A percentile compares a stretch with the other conserved stretches of the same genome.
These are phyloP conservation scores for Westerdykella aurantiaca DNA, from an alignment of 2,329 filamentous ascomycete genomes.

Conservation along the genomic window DNA sequence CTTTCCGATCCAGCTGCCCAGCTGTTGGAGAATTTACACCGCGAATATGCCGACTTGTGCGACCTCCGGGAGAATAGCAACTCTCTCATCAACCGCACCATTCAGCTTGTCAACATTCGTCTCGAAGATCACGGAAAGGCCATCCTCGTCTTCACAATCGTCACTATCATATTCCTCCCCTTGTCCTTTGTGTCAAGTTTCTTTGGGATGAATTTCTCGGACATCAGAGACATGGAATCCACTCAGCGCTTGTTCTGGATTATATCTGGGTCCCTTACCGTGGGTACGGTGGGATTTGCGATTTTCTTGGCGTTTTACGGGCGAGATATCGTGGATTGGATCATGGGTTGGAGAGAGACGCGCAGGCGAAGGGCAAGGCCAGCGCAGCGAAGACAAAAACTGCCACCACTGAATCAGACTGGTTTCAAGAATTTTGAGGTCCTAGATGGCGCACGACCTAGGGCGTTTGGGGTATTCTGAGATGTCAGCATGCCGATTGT, in stretches of 20 bases:
- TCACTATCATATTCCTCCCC: conserved; percentile 42
- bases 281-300: conserved; percentile 34
- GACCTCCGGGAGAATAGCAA: conserved; percentile 42
- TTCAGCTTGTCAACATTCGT: conserved; percentile 43
- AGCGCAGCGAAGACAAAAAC: conserved; percentile 4
- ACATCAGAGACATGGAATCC: conserved; percentile 37
- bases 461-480: conserved; percentile 7
- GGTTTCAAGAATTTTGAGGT: conserved; percentile 20
- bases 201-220: conserved; percentile 41
- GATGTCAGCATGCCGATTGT: no score
- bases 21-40: conserved; percentile 37
- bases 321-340: conserved; percentile 31
- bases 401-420: conserved; percentile 1
- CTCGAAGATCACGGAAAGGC: conserved; percentile 43
- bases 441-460: conserved; percentile 14
- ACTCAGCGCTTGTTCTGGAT: conserved; percentile 40
- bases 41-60: conserved; percentile 37
- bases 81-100: conserved; percentile 39
- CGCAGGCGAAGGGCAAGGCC: conserved; percentile 11
- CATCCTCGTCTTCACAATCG: conserved; percentile 42
- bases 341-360: conserved; percentile 34
- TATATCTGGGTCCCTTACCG: conserved; percentile 36
- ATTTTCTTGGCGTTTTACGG: conserved; percentile 41
- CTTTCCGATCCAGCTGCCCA: conserved; percentile 36
- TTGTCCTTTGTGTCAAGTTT: conserved; percentile 41